Conservation (phyloP, 1,284 basidiomycete genomes). For the Trichosporon sp. region DNA sequence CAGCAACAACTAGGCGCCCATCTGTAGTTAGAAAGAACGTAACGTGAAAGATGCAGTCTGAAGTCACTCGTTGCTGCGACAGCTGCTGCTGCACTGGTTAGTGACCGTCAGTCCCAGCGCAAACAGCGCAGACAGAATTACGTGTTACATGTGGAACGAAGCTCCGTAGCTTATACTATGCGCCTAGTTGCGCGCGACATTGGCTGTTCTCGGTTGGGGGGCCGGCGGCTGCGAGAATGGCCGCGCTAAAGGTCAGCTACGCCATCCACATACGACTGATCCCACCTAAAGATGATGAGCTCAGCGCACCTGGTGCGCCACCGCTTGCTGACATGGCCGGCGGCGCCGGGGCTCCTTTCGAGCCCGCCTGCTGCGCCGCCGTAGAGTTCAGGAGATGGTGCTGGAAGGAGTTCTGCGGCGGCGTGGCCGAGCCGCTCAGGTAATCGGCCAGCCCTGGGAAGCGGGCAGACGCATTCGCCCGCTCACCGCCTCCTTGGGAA, state of each 20-base stretch:
- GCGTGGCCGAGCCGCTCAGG: slow-evolving; percentile 21
- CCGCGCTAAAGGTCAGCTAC: not conserved
- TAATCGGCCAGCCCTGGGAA: slow-evolving; percentile 35
- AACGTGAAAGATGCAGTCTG: not conserved
- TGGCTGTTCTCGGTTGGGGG: not conserved
- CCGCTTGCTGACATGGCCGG: slow-evolving; percentile 3
- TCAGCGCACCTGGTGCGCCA: not conserved
- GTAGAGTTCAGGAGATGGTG: slow-evolving; percentile 14
- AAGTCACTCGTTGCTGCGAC: not conserved
- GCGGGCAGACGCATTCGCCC: slow-evolving; percentile 14
- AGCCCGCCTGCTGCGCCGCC: not conserved
- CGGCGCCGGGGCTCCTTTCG: not conserved
- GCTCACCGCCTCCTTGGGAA: not conserved
- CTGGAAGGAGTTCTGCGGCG: slow-evolving; percentile 19
- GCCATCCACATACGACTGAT: not conserved
- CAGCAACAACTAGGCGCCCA: not conserved
- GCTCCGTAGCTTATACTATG: not conserved
- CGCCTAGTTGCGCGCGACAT: slow-evolving; percentile 5
- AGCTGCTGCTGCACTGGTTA: not conserved
- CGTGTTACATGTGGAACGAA: slow-evolving; percentile 1
- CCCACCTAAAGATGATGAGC: not conserved
- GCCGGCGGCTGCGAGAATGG: slow-evolving; percentile 3
- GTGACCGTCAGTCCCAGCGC: not conserved
- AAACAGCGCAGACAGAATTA: not conserved
- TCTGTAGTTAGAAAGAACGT: not conserved